Conservation (phyloP, 129 eudicot species). For the Chrysanthemum lavandulifolium region DNA sequence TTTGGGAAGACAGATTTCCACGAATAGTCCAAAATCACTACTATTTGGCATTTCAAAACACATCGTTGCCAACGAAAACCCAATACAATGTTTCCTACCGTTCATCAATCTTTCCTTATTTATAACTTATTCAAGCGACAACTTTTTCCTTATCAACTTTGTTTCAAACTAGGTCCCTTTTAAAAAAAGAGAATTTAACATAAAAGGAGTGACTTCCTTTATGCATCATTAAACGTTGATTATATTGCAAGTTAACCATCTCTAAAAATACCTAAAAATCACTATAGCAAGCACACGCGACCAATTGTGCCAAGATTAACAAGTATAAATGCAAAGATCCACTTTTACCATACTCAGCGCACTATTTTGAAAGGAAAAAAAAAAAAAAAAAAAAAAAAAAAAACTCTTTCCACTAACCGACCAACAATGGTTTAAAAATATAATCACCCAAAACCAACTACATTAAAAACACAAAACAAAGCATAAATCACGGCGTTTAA, state of each 20-base stretch:
- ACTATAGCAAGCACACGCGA: background rate
- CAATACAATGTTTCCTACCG: background rate
- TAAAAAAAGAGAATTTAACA: slow-evolving; percentile 10
- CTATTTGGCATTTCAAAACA: background rate
- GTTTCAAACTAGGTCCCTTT: background rate
- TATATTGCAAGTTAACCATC: slow-evolving; percentile 9
- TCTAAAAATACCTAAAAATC: background rate
- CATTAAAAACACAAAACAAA: background rate
- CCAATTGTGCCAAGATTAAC: background rate
- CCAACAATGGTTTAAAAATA: background rate
- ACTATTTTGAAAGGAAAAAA: background rate
- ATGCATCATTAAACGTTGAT: background rate
- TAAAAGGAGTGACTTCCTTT: slow-evolving; percentile 5
- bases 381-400: too few relatives aligned
- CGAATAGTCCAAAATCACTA: too few relatives aligned
- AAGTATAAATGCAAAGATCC: background rate
- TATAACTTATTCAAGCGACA: slow-evolving; percentile 5
- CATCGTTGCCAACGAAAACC: background rate
- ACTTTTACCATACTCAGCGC: background rate
- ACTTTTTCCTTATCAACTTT: background rate
- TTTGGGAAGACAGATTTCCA: too few relatives aligned
- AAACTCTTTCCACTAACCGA: background rate
- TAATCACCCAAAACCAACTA: slow-evolving; percentile 1
- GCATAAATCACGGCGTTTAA: background rate
- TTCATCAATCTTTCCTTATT: slow-evolving; percentile 7